A percentile compares a stretch with the other conserved stretches of the same genome.
phyloP scores from a whole-genome alignment of 805 yeast genomes.

The Yarrowia keelungensis region DNA sequence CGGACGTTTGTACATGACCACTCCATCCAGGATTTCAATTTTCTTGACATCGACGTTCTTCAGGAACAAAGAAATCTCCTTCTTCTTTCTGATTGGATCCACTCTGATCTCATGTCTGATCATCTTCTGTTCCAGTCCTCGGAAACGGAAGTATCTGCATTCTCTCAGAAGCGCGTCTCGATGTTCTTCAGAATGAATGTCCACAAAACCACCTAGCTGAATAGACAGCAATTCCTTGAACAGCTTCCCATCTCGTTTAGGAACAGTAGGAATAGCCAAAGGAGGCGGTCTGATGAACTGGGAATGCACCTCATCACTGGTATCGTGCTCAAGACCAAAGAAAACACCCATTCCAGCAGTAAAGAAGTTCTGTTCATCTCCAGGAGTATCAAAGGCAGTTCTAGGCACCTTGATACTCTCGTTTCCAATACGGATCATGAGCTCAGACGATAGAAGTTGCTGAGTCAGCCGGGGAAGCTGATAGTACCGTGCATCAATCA shows the following conservation, averaged over 20 bases:
- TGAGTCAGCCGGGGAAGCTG: conserved; percentile 63
- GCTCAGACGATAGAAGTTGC: conserved; percentile 61
- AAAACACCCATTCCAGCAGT: conserved; percentile 64
- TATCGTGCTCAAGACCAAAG: conserved; percentile 58
- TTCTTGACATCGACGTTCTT: conserved; percentile 53
- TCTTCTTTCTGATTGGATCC: conserved; percentile 60
- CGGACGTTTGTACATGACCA: conserved; percentile 56
- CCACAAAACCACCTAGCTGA: conserved; percentile 61
- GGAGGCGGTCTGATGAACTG: conserved; percentile 80
- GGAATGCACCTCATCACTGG: conserved; percentile 47
- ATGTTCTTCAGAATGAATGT: conserved; percentile 60
- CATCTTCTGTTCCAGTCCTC: conserved; percentile 74
- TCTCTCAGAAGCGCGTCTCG: conserved; percentile 67
- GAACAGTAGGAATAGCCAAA: conserved; percentile 61
- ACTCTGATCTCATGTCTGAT: conserved; percentile 58
- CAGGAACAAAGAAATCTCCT: conserved; percentile 65
- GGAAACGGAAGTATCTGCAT: conserved; percentile 77
- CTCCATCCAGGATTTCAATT: conserved; percentile 40
- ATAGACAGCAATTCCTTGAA: conserved; percentile 64
- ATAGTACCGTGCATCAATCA: conserved; percentile 76
- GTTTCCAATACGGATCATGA: conserved; percentile 65
- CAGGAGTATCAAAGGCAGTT: conserved; percentile 60
- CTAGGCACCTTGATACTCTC: conserved; percentile 65
- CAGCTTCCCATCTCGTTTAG: conserved; percentile 59
- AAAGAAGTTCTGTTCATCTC: conserved; percentile 81